Percentiles rank a stretch among this genome's conserved stretches.
phyloP scores from a whole-genome alignment of 1,139 yeast genomes.

The Hemisphaericaspora subhashii region DNA sequence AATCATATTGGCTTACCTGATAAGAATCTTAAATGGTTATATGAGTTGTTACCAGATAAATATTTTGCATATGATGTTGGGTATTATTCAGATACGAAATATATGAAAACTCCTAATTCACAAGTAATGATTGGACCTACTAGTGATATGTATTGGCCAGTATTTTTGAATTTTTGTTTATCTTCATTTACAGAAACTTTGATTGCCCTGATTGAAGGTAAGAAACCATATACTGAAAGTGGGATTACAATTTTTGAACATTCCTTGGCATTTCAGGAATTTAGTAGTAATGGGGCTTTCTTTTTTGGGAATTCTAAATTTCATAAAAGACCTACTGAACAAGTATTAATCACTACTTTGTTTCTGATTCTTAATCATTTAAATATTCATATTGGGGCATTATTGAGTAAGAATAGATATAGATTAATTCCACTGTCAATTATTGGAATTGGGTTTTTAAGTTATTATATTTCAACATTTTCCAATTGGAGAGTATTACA shows the following conservation, averaged over 20 bases:
- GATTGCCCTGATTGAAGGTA: slow-evolving; percentile 58
- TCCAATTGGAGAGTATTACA: slow-evolving; percentile 36
- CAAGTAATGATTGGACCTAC: slow-evolving; percentile 51
- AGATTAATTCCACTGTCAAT: slow-evolving; percentile 63
- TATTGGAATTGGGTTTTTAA: slow-evolving; percentile 51
- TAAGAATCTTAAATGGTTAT: slow-evolving; percentile 21
- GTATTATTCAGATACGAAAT: slow-evolving; percentile 23
- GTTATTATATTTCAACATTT: slow-evolving; percentile 41
- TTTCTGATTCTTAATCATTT: slow-evolving; percentile 57
- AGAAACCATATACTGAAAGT: slow-evolving; percentile 60
- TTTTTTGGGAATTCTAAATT: slow-evolving; percentile 25
- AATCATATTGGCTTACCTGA: slow-evolving; percentile 22
- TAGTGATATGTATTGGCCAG: slow-evolving; percentile 61
- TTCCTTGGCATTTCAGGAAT: slow-evolving; percentile 73
- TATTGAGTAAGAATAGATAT: slow-evolving; percentile 51
- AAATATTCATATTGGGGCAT: slow-evolving; percentile 57
- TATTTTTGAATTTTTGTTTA: slow-evolving; percentile 59
- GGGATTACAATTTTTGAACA: slow-evolving; percentile 75
- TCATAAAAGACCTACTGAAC: slow-evolving; percentile 48
- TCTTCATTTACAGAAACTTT: slow-evolving; percentile 74
- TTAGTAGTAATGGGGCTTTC: slow-evolving; percentile 43
- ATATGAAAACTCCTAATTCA: slow-evolving; percentile 34
- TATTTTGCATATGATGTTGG: slow-evolving; percentile 38
- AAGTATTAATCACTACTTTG: slow-evolving; percentile 50
- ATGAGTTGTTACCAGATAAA: slow-evolving; percentile 19